Evolutionary conservation across 306 rosid genomes (phyloP).

Genomic region (Leucaena leucocephala): DNA sequence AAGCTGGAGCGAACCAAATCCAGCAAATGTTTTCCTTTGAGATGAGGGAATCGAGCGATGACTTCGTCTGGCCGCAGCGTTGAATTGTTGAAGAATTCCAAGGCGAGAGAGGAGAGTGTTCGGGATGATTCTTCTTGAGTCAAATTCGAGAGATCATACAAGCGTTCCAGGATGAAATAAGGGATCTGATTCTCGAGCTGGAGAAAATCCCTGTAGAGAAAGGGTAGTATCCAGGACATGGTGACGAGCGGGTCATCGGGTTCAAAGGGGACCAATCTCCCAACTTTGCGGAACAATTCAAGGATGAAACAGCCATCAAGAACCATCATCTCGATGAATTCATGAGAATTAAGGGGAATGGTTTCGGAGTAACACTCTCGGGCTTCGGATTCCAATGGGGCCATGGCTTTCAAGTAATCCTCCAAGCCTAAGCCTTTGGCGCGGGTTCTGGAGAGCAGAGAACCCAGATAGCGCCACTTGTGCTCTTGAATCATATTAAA

Average conservation of each 20-base stretch:
- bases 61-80: conserved; percentile 45
- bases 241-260: conserved; percentile 49
- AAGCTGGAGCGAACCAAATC: conserved; percentile 59
- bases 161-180: conserved; percentile 47
- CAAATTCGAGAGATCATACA: conserved; percentile 41
- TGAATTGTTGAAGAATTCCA: conserved; percentile 60
- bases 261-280: conserved; percentile 36
- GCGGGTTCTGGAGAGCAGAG: conserved; percentile 45
- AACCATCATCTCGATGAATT: conserved; percentile 59
- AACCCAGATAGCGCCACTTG: conserved; percentile 57
- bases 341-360: conserved; percentile 33
- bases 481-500: conserved; percentile 64
- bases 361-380: conserved; percentile 65
- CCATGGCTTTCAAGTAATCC: conserved; percentile 30
- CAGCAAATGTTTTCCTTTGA: conserved; percentile 51
- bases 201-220: conserved; percentile 58
- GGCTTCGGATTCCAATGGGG: conserved; percentile 44
- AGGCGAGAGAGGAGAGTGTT: conserved; percentile 42
- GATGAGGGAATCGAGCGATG: conserved; percentile 20
- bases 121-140: conserved; percentile 12
- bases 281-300: conserved; percentile 52
- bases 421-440: conserved; percentile 22
- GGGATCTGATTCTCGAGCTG: conserved; percentile 82
- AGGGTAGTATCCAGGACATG: conserved; percentile 59
- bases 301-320: conserved; percentile 73